phyloP scores from a whole-genome alignment of 176 grass and related monocot species.

The Triticum turgidum region DNA sequence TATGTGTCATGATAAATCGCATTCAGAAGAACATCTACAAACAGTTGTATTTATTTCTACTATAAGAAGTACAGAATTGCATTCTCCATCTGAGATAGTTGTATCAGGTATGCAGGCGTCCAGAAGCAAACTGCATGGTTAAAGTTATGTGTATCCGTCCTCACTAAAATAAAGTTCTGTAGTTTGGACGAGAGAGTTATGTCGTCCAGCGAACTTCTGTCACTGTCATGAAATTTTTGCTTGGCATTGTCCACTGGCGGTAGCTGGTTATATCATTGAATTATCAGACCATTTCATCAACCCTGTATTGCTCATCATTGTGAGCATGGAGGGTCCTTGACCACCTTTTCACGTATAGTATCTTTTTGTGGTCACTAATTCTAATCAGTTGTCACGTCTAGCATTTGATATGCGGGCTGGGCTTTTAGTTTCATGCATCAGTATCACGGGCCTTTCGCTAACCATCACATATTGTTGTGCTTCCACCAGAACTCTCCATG shows the following conservation, averaged over 20 bases:
- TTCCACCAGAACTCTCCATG: slow-evolving; percentile 62
- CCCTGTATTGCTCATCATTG: background rate
- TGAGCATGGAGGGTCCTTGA: background rate
- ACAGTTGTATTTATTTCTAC: background rate
- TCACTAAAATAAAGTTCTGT: background rate
- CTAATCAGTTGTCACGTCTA: background rate
- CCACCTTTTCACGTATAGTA: background rate
- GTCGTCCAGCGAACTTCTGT: background rate
- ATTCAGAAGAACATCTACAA: background rate
- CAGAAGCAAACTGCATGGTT: background rate
- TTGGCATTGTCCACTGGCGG: background rate
- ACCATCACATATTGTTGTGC: background rate
- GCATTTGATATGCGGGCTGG: background rate
- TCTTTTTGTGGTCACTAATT: background rate
- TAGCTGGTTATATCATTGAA: background rate
- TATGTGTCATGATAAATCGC: background rate
- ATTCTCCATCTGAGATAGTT: background rate
- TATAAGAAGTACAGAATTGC: background rate
- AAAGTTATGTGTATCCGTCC: background rate
- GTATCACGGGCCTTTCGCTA: background rate
- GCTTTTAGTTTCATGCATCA: background rate
- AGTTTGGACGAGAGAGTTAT: background rate
- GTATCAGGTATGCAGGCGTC: background rate
- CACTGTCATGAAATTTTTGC: background rate
- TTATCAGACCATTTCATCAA: background rate